Conservation (phyloP, 768 basidiomycete species). For the Tricholoma flavovirens region DNA sequence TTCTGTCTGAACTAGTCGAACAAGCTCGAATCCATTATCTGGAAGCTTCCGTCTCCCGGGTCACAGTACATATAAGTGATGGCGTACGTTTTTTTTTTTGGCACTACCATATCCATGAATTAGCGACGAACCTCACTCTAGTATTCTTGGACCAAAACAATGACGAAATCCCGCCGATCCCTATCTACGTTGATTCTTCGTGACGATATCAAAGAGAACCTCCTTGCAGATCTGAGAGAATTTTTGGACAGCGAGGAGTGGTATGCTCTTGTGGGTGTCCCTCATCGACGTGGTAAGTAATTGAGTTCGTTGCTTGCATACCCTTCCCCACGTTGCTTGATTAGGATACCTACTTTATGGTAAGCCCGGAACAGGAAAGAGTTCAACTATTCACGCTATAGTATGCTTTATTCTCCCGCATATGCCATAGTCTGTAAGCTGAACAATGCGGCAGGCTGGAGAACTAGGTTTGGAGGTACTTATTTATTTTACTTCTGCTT, state of each 20-base stretch:
- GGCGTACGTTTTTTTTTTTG: constrained; percentile 15
- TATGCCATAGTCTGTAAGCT: constrained; percentile 15
- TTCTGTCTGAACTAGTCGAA: constrained; percentile 30
- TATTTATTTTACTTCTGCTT: constrained; percentile 42
- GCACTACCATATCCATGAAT: background rate
- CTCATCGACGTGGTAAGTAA: constrained; percentile 42
- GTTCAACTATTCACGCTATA: constrained; percentile 19
- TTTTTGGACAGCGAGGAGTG: constrained; percentile 49
- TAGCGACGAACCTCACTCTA: constrained; percentile 12
- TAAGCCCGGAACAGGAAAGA: constrained; percentile 57
- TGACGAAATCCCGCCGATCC: constrained; percentile 43
- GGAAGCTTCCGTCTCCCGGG: constrained; percentile 28
- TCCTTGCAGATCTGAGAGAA: constrained; percentile 46
- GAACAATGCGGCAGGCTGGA: constrained; percentile 34
- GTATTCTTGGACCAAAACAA: constrained; percentile 38
- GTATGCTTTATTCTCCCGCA: constrained; percentile 8
- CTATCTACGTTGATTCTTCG: constrained; percentile 48
- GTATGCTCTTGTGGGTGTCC: constrained; percentile 53
- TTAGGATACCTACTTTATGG: constrained; percentile 46
- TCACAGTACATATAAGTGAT: constrained; percentile 29
- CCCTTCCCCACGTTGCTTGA: background rate
- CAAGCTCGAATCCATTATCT: constrained; percentile 29
- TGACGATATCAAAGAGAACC: constrained; percentile 37
- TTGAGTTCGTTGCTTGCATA: background rate
- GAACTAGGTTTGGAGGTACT: constrained; percentile 84